Conservation (phyloP, 345 rosid genomes). For the Firmiana major region DNA sequence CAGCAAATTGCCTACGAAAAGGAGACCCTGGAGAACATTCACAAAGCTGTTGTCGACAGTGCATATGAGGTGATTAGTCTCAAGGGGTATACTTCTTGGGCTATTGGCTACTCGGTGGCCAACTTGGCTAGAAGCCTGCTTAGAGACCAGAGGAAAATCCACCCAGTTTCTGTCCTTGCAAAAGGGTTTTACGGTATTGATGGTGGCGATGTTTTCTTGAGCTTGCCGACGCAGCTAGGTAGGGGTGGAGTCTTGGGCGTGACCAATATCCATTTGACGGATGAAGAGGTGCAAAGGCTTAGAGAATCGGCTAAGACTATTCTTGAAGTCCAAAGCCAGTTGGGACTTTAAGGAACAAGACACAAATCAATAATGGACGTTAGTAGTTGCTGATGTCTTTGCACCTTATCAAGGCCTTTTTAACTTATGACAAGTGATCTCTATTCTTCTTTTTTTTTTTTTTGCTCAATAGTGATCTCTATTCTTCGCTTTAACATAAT, state of each 20-base stretch:
- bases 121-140: slow-evolving; percentile 62
- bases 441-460: too few relatives aligned
- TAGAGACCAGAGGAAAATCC: slow-evolving; percentile 82
- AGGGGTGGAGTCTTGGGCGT: slow-evolving; percentile 71
- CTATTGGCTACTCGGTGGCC: slow-evolving; percentile 89
- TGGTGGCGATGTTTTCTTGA: slow-evolving; percentile 76
- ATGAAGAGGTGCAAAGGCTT: slow-evolving; percentile 55
- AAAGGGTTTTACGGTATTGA: slow-evolving; percentile 76
- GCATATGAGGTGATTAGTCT: slow-evolving; percentile 83
- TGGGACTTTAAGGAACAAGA: slow-evolving; percentile 42
- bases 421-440: neutral
- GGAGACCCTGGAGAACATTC: slow-evolving; percentile 71
- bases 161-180: slow-evolving; percentile 88
- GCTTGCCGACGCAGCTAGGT: slow-evolving; percentile 78
- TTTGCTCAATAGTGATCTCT: too few relatives aligned
- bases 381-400: neutral
- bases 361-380: neutral
- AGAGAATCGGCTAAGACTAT: slow-evolving; percentile 68
- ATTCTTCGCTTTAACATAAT: too few relatives aligned
- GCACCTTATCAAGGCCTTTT: neutral
- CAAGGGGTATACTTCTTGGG: slow-evolving; percentile 94
- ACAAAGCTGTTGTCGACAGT: slow-evolving; percentile 53
- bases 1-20: slow-evolving; percentile 73
- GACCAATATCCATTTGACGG: slow-evolving; percentile 71
- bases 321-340: slow-evolving; percentile 54